Base-by-base conservation (phyloP, 768 basidiomycete genomes). In the Brasilioporus rufonigricans region DNA sequence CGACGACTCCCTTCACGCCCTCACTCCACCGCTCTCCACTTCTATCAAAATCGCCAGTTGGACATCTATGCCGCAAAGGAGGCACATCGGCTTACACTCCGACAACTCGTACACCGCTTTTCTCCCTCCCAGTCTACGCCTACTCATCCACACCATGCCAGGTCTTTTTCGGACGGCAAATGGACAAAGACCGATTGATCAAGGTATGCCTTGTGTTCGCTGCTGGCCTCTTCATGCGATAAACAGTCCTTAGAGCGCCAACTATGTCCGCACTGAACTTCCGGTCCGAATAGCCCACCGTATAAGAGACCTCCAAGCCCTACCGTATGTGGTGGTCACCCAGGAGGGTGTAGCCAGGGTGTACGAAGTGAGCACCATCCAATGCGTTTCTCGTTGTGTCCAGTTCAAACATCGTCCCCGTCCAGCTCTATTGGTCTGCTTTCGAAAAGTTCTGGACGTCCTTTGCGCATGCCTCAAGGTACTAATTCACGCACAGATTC, bases 271-370 rank as follows among this genome's bases (percentile, higher is more conserved):
- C 48, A 89, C 89, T 5, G 93, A 96, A 65, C 73, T 96, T 7
- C 93, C 93, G 11, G 84, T 93, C 14, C 84, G 93, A 35, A 89
- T 94, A 63, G 87, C 92, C 5, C 93, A 95, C 69, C 81, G 93
- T 44, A 72, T 95, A 55, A 83, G 90, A 53, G 93, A 96, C 65
- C 76, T 96, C 62, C 93, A 96, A 72, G 76, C 84, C 1, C 75
- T 96, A 44, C 93, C 93, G 5, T 93, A 89, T 64, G 81, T 89
- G 21, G 91, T 93, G 9, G 91, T 93, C 27, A 91, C 87, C 5
- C 87, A 93, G 60, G 90, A 93, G 61, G 84, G 84, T 0, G 84
- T 95, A 16, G 84, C 85, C 26, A 85, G 80, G 62, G 91, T 95
- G 35, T 93, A 94, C 62, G 87, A 92, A 74, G 89, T 91, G 50